Conservation (phyloP, 1,284 basidiomycete species). For the Boletellus deceptivus region DNA sequence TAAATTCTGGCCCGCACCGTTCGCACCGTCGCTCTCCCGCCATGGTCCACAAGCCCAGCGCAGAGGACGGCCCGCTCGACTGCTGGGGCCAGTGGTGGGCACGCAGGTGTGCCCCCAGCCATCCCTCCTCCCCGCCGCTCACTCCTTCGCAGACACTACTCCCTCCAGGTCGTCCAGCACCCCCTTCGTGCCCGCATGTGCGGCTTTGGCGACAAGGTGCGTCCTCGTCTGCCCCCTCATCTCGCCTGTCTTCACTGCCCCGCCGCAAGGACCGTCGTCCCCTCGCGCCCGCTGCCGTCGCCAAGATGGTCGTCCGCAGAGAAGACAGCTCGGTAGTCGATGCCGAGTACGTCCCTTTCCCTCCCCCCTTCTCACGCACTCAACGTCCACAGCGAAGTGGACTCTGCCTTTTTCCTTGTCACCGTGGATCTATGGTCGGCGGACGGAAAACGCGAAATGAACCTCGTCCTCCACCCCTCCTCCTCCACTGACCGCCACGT, state of each 20-base stretch:
- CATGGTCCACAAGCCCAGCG: not conserved
- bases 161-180: conserved; percentile 81
- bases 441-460: conserved; percentile 78
- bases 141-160: conserved; percentile 59
- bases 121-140: not conserved
- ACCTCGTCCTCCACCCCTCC: conserved; percentile 83
- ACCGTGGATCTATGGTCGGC: conserved; percentile 87
- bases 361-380: conserved; percentile 15
- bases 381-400: conserved; percentile 61
- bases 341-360: conserved; percentile 59
- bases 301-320: conserved; percentile 70
- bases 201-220: conserved; percentile 91
- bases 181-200: conserved; percentile 89
- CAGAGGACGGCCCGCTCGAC: conserved; percentile 32
- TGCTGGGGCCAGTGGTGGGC: conserved; percentile 61
- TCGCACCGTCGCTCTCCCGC: not conserved
- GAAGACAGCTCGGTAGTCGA: conserved; percentile 70
- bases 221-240: conserved; percentile 17
- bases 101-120: conserved; percentile 43
- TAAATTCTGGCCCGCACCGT: conserved; percentile 18
- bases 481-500: conserved; percentile 66
- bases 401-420: conserved; percentile 83
- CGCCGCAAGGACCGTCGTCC: conserved; percentile 78
- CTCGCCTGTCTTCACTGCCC: conserved; percentile 12
- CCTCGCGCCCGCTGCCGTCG: conserved; percentile 85